Evolutionary conservation across 148 eudicot species (phyloP).

Genomic region (Pharnaceum exiguum): DNA sequence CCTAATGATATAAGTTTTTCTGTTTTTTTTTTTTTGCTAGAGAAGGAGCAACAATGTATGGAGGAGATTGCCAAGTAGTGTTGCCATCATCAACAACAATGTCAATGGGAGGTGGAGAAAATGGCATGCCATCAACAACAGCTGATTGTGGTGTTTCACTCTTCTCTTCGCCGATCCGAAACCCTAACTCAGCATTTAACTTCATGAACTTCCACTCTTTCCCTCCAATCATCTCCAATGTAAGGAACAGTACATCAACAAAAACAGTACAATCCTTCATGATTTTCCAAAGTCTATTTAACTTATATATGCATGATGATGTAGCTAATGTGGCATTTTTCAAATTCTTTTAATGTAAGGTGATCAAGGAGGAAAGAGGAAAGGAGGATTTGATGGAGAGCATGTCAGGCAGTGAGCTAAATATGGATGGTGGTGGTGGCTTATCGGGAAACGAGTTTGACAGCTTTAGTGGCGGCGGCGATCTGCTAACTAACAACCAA

Average conservation of each 20-base stretch:
- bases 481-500: constrained; percentile 1
- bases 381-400: constrained; percentile 68
- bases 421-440: constrained; percentile 47
- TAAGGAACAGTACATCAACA: constrained; percentile 18
- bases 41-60: constrained; percentile 46
- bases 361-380: constrained; percentile 71
- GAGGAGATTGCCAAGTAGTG: constrained; percentile 88
- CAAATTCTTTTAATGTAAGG: background rate
- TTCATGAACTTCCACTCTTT: constrained; percentile 69
- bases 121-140: constrained; percentile 13
- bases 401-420: constrained; percentile 76
- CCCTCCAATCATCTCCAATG: constrained; percentile 49
- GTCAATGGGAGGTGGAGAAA: constrained; percentile 45
- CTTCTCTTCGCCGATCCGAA: constrained; percentile 45
- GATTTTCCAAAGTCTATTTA: background rate
- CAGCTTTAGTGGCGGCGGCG: constrained; percentile 20
- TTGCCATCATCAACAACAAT: constrained; percentile 55
- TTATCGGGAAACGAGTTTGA: constrained; percentile 72
- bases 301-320: background rate
- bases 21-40: background rate
- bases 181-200: constrained; percentile 67
- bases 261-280: background rate
- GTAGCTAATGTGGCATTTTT: background rate
- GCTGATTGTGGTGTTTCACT: constrained; percentile 33
- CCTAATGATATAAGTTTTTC: constrained; percentile 16